Conservation (phyloP, 2,329 filamentous ascomycete species). For the Magnaporthiopsis incrustans region DNA sequence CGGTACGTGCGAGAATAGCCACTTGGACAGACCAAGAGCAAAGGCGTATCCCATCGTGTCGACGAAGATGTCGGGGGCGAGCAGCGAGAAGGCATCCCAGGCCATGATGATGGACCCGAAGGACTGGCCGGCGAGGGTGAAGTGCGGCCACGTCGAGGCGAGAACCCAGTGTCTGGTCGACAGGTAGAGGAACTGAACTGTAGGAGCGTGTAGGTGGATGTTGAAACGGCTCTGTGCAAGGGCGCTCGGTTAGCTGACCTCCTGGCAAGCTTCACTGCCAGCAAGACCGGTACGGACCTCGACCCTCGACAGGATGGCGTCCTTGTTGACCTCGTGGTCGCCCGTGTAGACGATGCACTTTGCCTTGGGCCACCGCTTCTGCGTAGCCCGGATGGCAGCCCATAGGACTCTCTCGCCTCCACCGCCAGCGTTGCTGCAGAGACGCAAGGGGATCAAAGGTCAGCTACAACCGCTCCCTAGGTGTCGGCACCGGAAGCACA, state of each 20-base stretch:
- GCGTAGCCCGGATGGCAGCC: constrained; percentile 88
- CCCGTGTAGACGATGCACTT: constrained; percentile 93
- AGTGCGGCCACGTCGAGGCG: constrained; percentile 78
- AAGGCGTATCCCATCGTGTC: constrained; percentile 99
- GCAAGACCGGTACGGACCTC: constrained; percentile 41
- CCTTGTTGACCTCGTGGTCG: constrained; percentile 81
- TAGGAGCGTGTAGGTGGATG: constrained; percentile 76
- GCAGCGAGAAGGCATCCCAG: constrained; percentile 85
- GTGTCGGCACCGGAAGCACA: too few relatives aligned
- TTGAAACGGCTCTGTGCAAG: constrained; percentile 69
- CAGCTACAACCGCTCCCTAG: too few relatives aligned
- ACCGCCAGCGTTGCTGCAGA: constrained; percentile 77
- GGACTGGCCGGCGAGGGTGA: constrained; percentile 91
- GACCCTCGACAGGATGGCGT: constrained; percentile 68
- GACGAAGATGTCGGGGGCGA: constrained; percentile 88
- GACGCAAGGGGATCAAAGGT: constrained; percentile 10
- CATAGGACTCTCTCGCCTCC: constrained; percentile 94
- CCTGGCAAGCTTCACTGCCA: not conserved
- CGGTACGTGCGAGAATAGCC: constrained; percentile 71
- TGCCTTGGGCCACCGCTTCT: constrained; percentile 78
- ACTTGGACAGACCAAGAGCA: constrained; percentile 70
- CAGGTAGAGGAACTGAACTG: constrained; percentile 82
- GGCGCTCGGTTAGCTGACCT: not conserved
- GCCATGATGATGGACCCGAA: constrained; percentile 80
- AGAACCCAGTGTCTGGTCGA: constrained; percentile 81